A percentile compares a stretch with the other conserved stretches of the same genome.
Conservation (phyloP, 371 early-diverging fungal genomes). For the Mortierella sp. region DNA sequence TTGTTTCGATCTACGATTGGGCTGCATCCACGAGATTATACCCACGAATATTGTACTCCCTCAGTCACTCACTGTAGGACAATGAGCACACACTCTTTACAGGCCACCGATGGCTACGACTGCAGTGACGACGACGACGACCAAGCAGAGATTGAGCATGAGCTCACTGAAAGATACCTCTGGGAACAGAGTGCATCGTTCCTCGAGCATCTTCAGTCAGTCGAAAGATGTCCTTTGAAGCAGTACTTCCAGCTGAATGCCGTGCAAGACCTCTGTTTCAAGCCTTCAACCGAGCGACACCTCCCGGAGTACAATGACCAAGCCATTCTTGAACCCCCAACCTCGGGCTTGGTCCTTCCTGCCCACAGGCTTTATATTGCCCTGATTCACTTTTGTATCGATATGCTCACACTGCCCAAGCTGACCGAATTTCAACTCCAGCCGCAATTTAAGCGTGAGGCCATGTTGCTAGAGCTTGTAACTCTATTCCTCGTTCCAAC, state of each 20-base stretch:
- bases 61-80: not conserved
- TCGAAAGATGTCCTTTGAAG: conserved; percentile 4
- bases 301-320: conserved; percentile 43
- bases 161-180: conserved; percentile 38
- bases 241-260: conserved; percentile 44
- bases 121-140: conserved; percentile 1
- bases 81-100: not conserved
- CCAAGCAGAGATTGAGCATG: conserved; percentile 21
- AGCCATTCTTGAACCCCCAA: conserved; percentile 30
- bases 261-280: conserved; percentile 30
- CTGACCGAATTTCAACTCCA: conserved; percentile 30
- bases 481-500: conserved; percentile 47
- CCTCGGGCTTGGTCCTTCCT: conserved; percentile 39
- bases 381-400: conserved; percentile 43
- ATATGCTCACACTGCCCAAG: conserved; percentile 42
- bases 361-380: conserved; percentile 47
- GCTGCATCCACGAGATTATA: conserved; percentile 29
- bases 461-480: conserved; percentile 30
- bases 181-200: conserved; percentile 42
- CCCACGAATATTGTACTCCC: conserved; percentile 9
- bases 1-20: conserved; percentile 45
- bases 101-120: not conserved
- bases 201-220: conserved; percentile 18
- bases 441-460: conserved; percentile 23
- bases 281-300: conserved; percentile 16